Evolutionary conservation across 306 rosid genomes (phyloP), one percentile per base, ranked within the genome.

Genomic region (Erythrophleum fordii): DNA sequence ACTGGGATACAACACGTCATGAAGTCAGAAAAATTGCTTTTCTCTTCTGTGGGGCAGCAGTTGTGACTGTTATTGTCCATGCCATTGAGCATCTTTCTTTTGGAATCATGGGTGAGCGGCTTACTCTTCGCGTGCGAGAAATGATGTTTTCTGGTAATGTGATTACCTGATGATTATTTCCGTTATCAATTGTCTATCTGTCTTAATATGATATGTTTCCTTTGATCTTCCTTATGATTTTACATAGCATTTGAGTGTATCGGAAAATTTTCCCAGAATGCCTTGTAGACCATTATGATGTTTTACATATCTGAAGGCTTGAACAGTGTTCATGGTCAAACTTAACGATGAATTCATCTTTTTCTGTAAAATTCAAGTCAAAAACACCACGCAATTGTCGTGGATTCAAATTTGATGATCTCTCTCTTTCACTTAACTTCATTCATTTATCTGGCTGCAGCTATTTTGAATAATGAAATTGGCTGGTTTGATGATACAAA

Each of bases 91-190:
- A 95, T 89, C 88, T 91, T 69, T 93, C 89, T 79, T 91, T 95
- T 17, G 99, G 98, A 78, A 91, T 89, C 61, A 93, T 95, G 96
- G 99, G 99, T 67, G 98, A 95, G 85, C 90, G 98, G 68, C 97
- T 95, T 58, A 91, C 97, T 64, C 97, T 93, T 85, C 97, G 97
- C 1, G 97, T 90, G 52, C 87, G 98, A 79, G 97, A 93, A 81
- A 90, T 17, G 83, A 91, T 95, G 94, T 95, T 95, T 90, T 86
- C 91, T 7, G 97, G 99, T 93, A 90, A 58, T 73, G 72, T 80
- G 22, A 60, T 80, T 11, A 11, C n/a, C 46, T 76, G 17, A 80
- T 49, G 48, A 18, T 25, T 51, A 18, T 75, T 34, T 23, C 45
- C 51, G 29, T 34, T 72, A 10, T 22, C 55, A n/a, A 41, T n/a